phyloP scores from a whole-genome alignment of 768 basidiomycete genomes.

The Panus rudis region DNA sequence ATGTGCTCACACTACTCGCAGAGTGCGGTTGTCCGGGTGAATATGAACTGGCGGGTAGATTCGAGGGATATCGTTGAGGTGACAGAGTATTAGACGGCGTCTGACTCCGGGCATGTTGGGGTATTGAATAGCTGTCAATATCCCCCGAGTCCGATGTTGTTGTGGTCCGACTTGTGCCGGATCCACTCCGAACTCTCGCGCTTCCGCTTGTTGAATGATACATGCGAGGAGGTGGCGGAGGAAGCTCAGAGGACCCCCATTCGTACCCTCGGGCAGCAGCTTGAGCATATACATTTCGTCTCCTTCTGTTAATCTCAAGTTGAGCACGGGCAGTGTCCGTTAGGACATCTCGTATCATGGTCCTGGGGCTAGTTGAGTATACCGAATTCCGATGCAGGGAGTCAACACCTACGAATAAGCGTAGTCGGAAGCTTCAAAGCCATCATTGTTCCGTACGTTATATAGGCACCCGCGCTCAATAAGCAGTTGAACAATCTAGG shows the following conservation, averaged over 20 bases:
- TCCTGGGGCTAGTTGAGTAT: slow-evolving; percentile 33
- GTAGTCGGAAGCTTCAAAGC: slow-evolving; percentile 89
- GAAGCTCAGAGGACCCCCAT: slow-evolving; percentile 35
- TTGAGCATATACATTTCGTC: slow-evolving; percentile 66
- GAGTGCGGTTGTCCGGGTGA: slow-evolving; percentile 54
- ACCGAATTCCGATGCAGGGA: slow-evolving; percentile 4
- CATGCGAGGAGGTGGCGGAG: slow-evolving; percentile 34
- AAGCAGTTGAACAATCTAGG: slow-evolving; percentile 72
- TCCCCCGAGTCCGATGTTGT: slow-evolving; percentile 71
- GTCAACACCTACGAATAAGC: slow-evolving; percentile 67
- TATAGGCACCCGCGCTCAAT: slow-evolving; percentile 87
- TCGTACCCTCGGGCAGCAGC: slow-evolving; percentile 63
- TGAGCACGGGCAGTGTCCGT: slow-evolving; percentile 76
- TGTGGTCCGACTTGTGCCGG: slow-evolving; percentile 74
- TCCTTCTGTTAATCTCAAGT: slow-evolving; percentile 74
- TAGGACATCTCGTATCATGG: slow-evolving; percentile 67
- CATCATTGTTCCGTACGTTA: slow-evolving; percentile 78
- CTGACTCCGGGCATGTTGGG: slow-evolving; percentile 36
- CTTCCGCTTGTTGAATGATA: slow-evolving; percentile 20
- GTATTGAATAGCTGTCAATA: slow-evolving; percentile 33
- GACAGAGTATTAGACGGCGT: slow-evolving; percentile 31
- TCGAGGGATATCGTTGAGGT: slow-evolving; percentile 20
- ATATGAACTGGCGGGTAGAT: slow-evolving; percentile 45
- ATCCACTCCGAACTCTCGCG: slow-evolving; percentile 70
- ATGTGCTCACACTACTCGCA: slow-evolving; percentile 31